phyloP scores from a whole-genome alignment of 768 basidiomycete species.

The Boletus rubropictus region DNA sequence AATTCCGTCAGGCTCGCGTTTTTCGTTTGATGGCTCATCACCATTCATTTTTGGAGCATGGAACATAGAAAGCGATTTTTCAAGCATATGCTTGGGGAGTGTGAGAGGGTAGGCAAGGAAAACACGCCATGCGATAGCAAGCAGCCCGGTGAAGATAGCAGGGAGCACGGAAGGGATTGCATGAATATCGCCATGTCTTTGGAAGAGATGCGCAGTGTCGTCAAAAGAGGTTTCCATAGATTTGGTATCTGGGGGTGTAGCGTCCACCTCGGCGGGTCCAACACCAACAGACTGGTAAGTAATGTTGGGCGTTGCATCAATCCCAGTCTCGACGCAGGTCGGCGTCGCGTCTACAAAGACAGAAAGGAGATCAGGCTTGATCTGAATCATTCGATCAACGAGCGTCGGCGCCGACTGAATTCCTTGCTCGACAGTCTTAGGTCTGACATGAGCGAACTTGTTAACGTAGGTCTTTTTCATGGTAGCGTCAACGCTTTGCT shows the following conservation, averaged over 20 bases:
- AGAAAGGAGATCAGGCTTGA: constrained; percentile 34
- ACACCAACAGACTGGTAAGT: constrained; percentile 32
- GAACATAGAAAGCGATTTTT: constrained; percentile 33
- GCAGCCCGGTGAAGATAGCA: constrained; percentile 30
- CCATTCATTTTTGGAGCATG: constrained; percentile 28
- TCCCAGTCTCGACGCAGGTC: constrained; percentile 36
- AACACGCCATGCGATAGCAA: constrained; percentile 45
- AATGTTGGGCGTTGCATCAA: constrained; percentile 39
- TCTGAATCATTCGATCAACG: constrained; percentile 37
- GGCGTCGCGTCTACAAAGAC: constrained; percentile 52
- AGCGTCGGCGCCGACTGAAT: constrained; percentile 36
- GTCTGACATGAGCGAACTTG: constrained; percentile 38
- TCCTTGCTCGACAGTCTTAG: constrained; percentile 30
- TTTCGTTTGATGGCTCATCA: constrained; percentile 26
- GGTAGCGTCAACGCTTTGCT: constrained; percentile 51
- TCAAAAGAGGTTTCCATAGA: constrained; percentile 22
- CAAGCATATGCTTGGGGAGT: constrained; percentile 39
- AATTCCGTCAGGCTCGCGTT: constrained; percentile 25
- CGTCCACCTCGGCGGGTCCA: constrained; percentile 30
- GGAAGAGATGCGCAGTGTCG: constrained; percentile 18
- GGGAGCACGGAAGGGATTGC: constrained; percentile 29
- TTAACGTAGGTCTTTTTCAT: constrained; percentile 36
- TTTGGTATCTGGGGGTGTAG: constrained; percentile 20
- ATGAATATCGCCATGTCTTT: constrained; percentile 26
- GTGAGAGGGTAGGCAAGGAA: constrained; percentile 47